Evolutionary conservation across 148 eudicot genomes (phyloP).

Genomic region (Tetragonia tetragonoides): DNA sequence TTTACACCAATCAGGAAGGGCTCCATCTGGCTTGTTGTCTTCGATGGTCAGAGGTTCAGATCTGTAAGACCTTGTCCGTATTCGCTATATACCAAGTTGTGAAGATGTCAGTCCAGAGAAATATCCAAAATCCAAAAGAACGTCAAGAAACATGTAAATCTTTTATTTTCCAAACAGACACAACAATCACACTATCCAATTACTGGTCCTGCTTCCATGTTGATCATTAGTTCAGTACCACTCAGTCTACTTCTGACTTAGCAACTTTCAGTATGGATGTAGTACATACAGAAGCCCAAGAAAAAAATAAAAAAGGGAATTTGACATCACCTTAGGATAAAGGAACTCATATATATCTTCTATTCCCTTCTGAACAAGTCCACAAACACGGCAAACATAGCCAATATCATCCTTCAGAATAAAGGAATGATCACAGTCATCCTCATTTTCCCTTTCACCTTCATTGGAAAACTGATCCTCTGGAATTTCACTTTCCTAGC

Average conservation of each 20-base stretch:
- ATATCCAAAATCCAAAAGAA: not conserved
- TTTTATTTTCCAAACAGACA: not conserved
- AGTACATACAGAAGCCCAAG: not conserved
- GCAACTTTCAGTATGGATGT: not conserved
- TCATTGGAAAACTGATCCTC: conserved; percentile 38
- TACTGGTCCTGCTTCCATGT: not conserved
- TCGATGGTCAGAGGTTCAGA: conserved; percentile 14
- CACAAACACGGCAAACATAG: conserved; percentile 88
- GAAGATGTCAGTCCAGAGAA: not conserved
- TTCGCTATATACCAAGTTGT: conserved; percentile 29
- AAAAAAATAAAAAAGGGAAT: not conserved
- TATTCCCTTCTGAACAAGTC: conserved; percentile 61
- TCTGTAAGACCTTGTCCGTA: conserved; percentile 31
- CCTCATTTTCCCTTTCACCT: conserved; percentile 32
- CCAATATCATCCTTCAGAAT: conserved; percentile 83
- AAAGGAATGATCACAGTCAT: conserved; percentile 70
- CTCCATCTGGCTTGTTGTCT: conserved; percentile 4
- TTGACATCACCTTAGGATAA: conserved; percentile 41
- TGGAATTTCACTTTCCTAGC: conserved; percentile 52
- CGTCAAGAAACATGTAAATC: not conserved
- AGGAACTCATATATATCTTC: conserved; percentile 67
- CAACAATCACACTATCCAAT: not conserved
- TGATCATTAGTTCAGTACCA: not conserved
- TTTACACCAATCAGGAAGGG: conserved; percentile 33
- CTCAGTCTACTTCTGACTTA: not conserved